These are phyloP conservation scores for Pleurotus salmoneostramineus DNA, from an alignment of 768 basidiomycete genomes.

Conservation along the genomic window DNA sequence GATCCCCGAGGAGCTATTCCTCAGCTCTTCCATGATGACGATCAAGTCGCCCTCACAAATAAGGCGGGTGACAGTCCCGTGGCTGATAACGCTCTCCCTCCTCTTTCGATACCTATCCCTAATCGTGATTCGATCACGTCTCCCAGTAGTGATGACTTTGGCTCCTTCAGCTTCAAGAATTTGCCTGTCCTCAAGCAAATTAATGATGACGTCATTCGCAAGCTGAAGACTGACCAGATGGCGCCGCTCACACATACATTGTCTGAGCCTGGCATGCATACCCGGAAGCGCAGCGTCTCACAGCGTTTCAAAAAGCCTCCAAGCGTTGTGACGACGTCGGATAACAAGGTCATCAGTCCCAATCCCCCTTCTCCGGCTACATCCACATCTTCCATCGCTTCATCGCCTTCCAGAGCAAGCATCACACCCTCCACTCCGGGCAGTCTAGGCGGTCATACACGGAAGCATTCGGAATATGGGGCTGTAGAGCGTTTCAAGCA, in stretches of 20 bases:
- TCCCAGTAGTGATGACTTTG: slow-evolving; percentile 85
- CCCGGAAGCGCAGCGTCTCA: slow-evolving; percentile 79
- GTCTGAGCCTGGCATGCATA: slow-evolving; percentile 59
- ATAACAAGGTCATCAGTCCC: slow-evolving; percentile 57
- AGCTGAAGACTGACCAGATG: slow-evolving; percentile 90
- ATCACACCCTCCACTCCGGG: slow-evolving; percentile 71
- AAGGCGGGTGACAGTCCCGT: slow-evolving; percentile 46
- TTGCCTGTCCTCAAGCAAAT: slow-evolving; percentile 93
- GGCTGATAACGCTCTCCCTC: slow-evolving; percentile 29
- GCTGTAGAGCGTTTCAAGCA: slow-evolving; percentile 87
- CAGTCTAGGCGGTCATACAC: slow-evolving; percentile 50
- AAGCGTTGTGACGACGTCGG: slow-evolving; percentile 68
- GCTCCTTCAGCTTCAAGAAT: slow-evolving; percentile 98
- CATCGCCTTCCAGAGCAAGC: slow-evolving; percentile 79
- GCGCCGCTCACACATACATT: slow-evolving; percentile 71
- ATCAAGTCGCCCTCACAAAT: slow-evolving; percentile 53
- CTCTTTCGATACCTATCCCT: slow-evolving; percentile 40
- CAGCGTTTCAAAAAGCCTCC: slow-evolving; percentile 79
- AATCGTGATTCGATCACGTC: slow-evolving; percentile 41
- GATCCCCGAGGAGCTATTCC: slow-evolving; percentile 92
- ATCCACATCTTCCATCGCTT: slow-evolving; percentile 87
- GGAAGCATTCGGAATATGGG: slow-evolving; percentile 89
- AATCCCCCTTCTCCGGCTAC: slow-evolving; percentile 90
- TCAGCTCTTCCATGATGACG: slow-evolving; percentile 90
- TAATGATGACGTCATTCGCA: slow-evolving; percentile 96